Base-by-base conservation (phyloP, 768 basidiomycete genomes). In the Terana coerulea region DNA sequence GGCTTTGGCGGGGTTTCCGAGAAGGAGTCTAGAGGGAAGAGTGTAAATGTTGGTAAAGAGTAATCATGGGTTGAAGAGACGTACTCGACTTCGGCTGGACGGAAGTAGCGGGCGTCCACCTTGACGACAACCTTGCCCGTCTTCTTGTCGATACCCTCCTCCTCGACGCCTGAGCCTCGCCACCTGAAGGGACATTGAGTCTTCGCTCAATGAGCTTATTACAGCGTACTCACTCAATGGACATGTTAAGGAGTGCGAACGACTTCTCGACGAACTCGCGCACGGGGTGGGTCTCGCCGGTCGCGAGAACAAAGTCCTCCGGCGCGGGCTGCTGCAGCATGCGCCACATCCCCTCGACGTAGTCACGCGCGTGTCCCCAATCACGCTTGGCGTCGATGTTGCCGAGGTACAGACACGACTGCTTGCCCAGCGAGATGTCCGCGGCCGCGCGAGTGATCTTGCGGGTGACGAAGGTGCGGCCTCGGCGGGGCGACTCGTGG, bases 321-420 rank as follows among this genome's bases (percentile, higher is more conserved):
- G 95, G 73, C 19, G 61, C 54, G 6, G 84, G 75, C 68, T 95
- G 92, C 68, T 98, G 95, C 39, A 98, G 83, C 83, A 98, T 93
- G 63, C 78, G 77, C 93, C 94, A 97, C 95, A 97, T 97, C 34
- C 95, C 95, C 70, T 98, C 95, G 9, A 97, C 88, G 66, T 95
- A 97, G 67, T 92, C 89, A 53, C 81, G 83, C 44, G 88, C 94
- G 69, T 98, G 95, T 61, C 95, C 95, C 95, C 95, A 98, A 68
- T 98, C 95, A 69, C 95, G 91, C 69, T 87, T 82, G 8, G 95
- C 89, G 68, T 97, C 94, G 53, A 98, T 62, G 70, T 98, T 98
- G 47, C 95, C 95, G 31, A 98, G 80, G 71, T 94, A 98, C 60
- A 98, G 70, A 64, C 92, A 93, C 50, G 80, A 71, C 67, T 94